Percentiles rank a stretch among this genome's conserved stretches.
phyloP scores from a whole-genome alignment of 2,329 filamentous ascomycete genomes.

The Aspergillus candidus region DNA sequence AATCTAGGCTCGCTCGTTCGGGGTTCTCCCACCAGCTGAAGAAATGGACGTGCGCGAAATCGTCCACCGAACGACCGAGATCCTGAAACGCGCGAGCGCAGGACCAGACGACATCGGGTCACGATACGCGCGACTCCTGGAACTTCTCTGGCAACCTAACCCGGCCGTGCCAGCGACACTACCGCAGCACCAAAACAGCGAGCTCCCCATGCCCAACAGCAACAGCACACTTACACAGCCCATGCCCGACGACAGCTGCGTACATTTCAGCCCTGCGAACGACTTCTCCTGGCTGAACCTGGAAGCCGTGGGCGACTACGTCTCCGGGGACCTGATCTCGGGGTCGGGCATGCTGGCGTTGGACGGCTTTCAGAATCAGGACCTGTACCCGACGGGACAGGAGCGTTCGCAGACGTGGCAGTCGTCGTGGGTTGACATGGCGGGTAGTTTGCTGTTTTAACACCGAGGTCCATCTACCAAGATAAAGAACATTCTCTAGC shows the following conservation, averaged over 20 bases:
- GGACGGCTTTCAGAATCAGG: slow-evolving; percentile 30
- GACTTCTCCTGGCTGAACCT: slow-evolving; percentile 59
- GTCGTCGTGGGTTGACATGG: slow-evolving; percentile 39
- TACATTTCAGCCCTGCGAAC: slow-evolving; percentile 44
- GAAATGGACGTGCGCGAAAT: slow-evolving; percentile 52
- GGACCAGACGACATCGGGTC: slow-evolving; percentile 56
- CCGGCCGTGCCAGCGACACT: slow-evolving; percentile 18
- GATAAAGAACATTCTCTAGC: no score
- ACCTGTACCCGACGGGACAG: slow-evolving; percentile 25
- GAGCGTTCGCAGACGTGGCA: slow-evolving; percentile 34
- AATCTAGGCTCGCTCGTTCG: slow-evolving; percentile 50
- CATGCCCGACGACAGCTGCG: slow-evolving; percentile 31
- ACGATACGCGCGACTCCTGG: slow-evolving; percentile 56
- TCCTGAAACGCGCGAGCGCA: slow-evolving; percentile 53
- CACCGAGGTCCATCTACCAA: background rate
- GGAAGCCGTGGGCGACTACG: slow-evolving; percentile 55
- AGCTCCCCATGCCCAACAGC: slow-evolving; percentile 25
- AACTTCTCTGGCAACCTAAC: slow-evolving; percentile 53
- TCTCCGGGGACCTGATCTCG: slow-evolving; percentile 40
- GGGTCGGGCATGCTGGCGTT: slow-evolving; percentile 30
- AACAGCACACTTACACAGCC: slow-evolving; percentile 23
- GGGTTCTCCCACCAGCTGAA: slow-evolving; percentile 52
- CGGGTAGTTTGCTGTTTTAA: slow-evolving; percentile 31
- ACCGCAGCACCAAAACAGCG: slow-evolving; percentile 26
- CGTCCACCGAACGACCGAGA: slow-evolving; percentile 53